Conservation (phyloP, 176 grass and related monocot species). For the Oryza glumipatula region DNA sequence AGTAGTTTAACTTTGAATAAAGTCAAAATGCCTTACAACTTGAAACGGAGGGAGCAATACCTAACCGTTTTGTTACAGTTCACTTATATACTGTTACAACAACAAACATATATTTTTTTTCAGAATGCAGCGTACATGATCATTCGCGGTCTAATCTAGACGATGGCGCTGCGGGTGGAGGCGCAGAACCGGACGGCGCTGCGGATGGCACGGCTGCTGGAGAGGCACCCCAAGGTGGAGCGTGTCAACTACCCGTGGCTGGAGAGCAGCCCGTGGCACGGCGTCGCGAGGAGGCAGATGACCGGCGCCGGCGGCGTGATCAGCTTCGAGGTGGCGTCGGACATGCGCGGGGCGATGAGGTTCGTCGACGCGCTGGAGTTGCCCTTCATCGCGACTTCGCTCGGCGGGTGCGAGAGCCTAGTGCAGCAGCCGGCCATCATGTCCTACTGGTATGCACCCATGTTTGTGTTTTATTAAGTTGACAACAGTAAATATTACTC, state of each 20-base stretch:
- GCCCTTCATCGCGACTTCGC: conserved; percentile 48
- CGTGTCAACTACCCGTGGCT: conserved; percentile 54
- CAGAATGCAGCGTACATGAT: conserved; percentile 67
- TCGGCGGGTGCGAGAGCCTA: conserved; percentile 55
- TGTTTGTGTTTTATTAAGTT: no score
- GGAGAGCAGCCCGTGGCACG: neutral
- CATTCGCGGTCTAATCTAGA: conserved; percentile 62
- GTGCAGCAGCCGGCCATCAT: no score
- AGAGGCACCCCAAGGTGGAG: conserved; percentile 56
- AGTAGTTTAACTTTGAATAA: no score
- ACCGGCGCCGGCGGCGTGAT: no score
- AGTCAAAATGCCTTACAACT: no score
- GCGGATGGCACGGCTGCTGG: conserved; percentile 55
- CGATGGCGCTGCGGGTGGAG: conserved; percentile 55
- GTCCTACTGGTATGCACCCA: no score
- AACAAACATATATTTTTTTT: neutral
- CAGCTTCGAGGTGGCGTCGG: conserved; percentile 11
- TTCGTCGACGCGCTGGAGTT: conserved; percentile 54
- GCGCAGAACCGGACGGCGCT: conserved; percentile 50
- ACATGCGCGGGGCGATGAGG: conserved; percentile 34
- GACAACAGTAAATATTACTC: no score
- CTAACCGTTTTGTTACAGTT: no score
- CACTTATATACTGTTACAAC: no score
- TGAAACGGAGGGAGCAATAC: no score
- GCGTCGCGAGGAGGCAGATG: no score